Conservation (phyloP, 2,329 filamentous ascomycete genomes). For the Coleophoma cylindrospora region DNA sequence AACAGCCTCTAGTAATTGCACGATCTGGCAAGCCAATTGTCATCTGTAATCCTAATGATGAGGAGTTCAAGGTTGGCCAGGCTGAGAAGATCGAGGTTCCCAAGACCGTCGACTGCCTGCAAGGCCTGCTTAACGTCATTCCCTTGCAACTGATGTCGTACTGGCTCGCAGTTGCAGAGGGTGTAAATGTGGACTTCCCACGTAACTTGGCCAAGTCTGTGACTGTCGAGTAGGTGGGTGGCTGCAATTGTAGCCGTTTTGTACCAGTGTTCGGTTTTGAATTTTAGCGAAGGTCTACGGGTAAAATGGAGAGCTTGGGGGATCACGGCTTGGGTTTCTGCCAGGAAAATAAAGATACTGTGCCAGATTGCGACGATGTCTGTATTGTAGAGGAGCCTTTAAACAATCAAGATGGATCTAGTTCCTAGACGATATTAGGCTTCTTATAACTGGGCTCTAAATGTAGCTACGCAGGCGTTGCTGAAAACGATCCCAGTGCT, state of each 20-base stretch:
- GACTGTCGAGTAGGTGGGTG: constrained; percentile 77
- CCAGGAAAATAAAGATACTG: background rate
- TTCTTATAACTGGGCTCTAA: too few species aligned
- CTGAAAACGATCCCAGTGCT: too few species aligned
- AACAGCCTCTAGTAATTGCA: constrained; percentile 68
- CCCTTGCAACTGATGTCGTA: constrained; percentile 97
- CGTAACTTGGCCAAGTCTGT: constrained; percentile 98
- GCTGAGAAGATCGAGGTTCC: constrained; percentile 98
- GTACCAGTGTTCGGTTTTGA: too few species aligned
- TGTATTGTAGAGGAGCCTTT: too few species aligned
- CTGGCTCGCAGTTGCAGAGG: constrained; percentile 95
- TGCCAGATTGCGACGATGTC: background rate
- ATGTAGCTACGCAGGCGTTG: too few species aligned
- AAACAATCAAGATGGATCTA: too few species aligned
- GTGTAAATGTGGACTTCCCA: constrained; percentile 96
- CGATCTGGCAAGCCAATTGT: constrained; percentile 95
- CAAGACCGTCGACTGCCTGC: constrained; percentile 88
- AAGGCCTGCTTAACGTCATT: constrained; percentile 96
- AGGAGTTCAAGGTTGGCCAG: constrained; percentile 82
- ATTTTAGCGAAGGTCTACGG: too few species aligned
- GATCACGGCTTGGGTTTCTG: background rate
- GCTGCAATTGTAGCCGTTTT: background rate
- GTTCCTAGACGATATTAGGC: too few species aligned
- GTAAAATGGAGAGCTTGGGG: background rate
- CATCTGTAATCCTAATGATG: constrained; percentile 89